A percentile compares a stretch with the other conserved stretches of the same genome.
Evolutionary conservation across 805 yeast genomes (phyloP).

Genomic region (Candida ipomoeae): DNA sequence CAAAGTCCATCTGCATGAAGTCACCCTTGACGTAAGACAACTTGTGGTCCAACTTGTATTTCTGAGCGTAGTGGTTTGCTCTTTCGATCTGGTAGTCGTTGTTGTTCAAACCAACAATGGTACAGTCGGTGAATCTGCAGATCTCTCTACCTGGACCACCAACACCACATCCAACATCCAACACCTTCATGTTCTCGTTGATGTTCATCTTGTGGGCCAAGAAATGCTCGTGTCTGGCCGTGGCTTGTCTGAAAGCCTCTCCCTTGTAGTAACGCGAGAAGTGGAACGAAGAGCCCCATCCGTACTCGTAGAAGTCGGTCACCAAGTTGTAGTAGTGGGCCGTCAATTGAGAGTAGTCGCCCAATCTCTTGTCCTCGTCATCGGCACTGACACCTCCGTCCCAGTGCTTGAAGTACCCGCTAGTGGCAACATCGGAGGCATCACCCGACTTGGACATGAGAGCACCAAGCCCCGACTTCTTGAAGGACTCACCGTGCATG

Average conservation of each 20-base stretch:
- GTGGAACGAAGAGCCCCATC: slow-evolving; percentile 99
- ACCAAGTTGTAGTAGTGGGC: slow-evolving; percentile 95
- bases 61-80: slow-evolving; percentile 76
- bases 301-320: slow-evolving; percentile 97
- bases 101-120: slow-evolving; percentile 87
- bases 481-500: slow-evolving; percentile 74
- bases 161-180: slow-evolving; percentile 99
- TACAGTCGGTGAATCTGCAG: slow-evolving; percentile 81
- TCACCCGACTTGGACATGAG: slow-evolving; percentile 64
- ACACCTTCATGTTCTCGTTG: slow-evolving; percentile 73
- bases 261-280: slow-evolving; percentile 91
- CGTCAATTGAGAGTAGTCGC: slow-evolving; percentile 85
- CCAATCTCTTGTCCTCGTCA: slow-evolving; percentile 69
- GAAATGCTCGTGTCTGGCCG: slow-evolving; percentile 96
- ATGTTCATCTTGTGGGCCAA: slow-evolving; percentile 84
- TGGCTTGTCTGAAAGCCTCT: slow-evolving; percentile 89
- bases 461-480: slow-evolving; percentile 71
- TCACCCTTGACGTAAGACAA: slow-evolving; percentile 91
- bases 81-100: slow-evolving; percentile 95
- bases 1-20: slow-evolving; percentile 98
- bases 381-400: slow-evolving; percentile 78
- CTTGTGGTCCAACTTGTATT: slow-evolving; percentile 62
- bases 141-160: slow-evolving; percentile 99
- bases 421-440: slow-evolving; percentile 76
- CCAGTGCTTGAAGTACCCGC: slow-evolving; percentile 95